phyloP scores from a whole-genome alignment of 1,139 yeast species.

The Wickerhamomyces sp. region DNA sequence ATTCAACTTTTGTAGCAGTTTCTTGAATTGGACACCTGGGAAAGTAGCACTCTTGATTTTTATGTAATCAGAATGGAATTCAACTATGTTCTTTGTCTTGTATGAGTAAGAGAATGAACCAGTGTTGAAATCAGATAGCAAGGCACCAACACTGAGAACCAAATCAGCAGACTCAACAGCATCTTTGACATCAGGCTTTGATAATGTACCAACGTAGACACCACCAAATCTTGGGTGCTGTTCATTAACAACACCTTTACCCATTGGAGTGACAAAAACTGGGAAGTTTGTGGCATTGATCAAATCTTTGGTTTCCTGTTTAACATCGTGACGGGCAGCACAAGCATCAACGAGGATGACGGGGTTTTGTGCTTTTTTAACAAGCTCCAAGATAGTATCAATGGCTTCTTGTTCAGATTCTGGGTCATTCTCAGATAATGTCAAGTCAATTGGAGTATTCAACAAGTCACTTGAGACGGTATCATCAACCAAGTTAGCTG shows the following conservation, averaged over 20 bases:
- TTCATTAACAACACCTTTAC: slow-evolving; percentile 78
- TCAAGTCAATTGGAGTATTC: slow-evolving; percentile 59
- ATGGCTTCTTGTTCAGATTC: slow-evolving; percentile 73
- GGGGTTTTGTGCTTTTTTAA: slow-evolving; percentile 59
- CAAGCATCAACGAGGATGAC: slow-evolving; percentile 82
- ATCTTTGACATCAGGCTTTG: slow-evolving; percentile 69
- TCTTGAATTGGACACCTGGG: slow-evolving; percentile 78
- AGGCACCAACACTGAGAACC: slow-evolving; percentile 73
- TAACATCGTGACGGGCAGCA: slow-evolving; percentile 72
- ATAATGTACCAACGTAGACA: slow-evolving; percentile 77
- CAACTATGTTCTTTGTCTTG: slow-evolving; percentile 74
- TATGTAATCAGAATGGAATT: slow-evolving; percentile 85
- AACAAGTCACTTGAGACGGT: slow-evolving; percentile 51
- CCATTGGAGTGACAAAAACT: slow-evolving; percentile 86
- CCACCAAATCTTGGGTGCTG: slow-evolving; percentile 75
- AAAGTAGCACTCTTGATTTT: slow-evolving; percentile 71
- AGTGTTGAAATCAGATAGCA: slow-evolving; percentile 84
- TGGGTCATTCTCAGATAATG: slow-evolving; percentile 55
- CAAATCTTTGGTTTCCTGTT: slow-evolving; percentile 54
- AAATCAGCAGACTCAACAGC: slow-evolving; percentile 76
- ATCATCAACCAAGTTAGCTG: slow-evolving; percentile 74
- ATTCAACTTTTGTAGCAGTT: slow-evolving; percentile 48
- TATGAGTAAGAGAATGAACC: slow-evolving; percentile 84
- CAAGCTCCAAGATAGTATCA: slow-evolving; percentile 46
- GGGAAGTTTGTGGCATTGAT: slow-evolving; percentile 75